phyloP scores from a whole-genome alignment of 2,329 filamentous ascomycete genomes.

The Penicillium janthinellum region DNA sequence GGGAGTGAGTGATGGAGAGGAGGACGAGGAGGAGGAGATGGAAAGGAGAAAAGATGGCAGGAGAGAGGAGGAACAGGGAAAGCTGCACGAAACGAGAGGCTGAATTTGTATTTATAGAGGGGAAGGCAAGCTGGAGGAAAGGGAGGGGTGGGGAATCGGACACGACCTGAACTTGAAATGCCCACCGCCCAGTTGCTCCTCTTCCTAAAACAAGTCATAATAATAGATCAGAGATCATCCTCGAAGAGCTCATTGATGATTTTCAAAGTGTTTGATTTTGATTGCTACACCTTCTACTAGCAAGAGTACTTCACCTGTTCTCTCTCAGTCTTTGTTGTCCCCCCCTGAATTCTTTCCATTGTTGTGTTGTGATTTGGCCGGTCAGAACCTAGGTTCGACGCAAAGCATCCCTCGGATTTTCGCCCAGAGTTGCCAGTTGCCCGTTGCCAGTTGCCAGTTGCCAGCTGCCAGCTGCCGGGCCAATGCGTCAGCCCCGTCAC shows the following conservation, averaged over 20 bases:
- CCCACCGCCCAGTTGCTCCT: not conserved
- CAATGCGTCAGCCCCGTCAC: slow-evolving; percentile 9
- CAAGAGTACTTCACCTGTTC: not conserved
- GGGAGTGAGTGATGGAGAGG: not conserved
- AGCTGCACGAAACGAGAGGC: slow-evolving; percentile 7
- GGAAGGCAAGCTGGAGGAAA: slow-evolving; percentile 13
- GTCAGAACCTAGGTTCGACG: slow-evolving; percentile 10
- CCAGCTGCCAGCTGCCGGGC: slow-evolving; percentile 2
- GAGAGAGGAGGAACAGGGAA: slow-evolving; percentile 10
- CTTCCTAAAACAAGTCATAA: not conserved
- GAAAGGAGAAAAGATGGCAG: not conserved
- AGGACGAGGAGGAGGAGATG: not conserved
- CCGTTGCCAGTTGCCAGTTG: too few species aligned
- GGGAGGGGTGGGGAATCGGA: slow-evolving; percentile 19
- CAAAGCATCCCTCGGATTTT: not conserved
- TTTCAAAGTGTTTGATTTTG: not conserved
- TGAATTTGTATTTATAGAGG: slow-evolving; percentile 28
- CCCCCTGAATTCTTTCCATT: not conserved
- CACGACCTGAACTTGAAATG: not conserved
- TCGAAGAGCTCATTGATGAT: too few species aligned
- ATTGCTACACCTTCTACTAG: not conserved
- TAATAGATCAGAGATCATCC: not conserved
- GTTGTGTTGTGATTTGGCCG: not conserved
- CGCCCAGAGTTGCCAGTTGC: not conserved
- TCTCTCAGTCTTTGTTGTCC: not conserved